Conservation (phyloP, 2,329 filamentous ascomycete species). For the Alternaria sp. region DNA sequence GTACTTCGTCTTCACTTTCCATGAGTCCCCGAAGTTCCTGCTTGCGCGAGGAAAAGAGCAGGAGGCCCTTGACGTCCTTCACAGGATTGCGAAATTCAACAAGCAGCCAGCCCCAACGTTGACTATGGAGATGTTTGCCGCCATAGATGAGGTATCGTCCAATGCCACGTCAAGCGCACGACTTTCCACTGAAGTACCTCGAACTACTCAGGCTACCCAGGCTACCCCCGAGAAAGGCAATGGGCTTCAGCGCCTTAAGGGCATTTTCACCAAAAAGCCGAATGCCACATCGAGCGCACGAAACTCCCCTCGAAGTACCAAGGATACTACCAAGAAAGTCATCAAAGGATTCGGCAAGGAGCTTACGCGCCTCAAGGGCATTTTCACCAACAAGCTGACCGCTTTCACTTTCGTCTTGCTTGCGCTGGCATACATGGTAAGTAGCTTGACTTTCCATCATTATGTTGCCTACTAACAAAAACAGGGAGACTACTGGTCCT, state of each 20-base stretch:
- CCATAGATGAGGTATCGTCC: constrained; percentile 27
- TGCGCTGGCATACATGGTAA: constrained; percentile 35
- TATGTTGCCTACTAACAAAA: background rate
- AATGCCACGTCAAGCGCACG: background rate
- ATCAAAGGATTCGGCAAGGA: constrained; percentile 29
- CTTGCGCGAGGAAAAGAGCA: constrained; percentile 33
- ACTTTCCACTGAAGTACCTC: background rate
- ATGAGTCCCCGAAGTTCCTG: constrained; percentile 39
- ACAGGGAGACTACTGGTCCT: constrained; percentile 42
- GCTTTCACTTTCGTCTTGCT: constrained; percentile 35
- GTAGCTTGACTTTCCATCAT: background rate
- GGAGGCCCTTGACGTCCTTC: constrained; percentile 35
- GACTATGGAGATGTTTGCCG: constrained; percentile 34
- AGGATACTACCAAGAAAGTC: constrained; percentile 30
- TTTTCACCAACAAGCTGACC: constrained; percentile 35
- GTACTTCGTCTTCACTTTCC: constrained; percentile 37
- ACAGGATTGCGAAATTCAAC: constrained; percentile 39
- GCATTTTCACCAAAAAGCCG: constrained; percentile 34
- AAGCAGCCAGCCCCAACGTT: constrained; percentile 28
- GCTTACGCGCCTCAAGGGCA: constrained; percentile 31
- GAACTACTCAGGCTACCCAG: background rate
- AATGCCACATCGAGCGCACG: constrained; percentile 9
- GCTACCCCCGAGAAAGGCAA: constrained; percentile 29
- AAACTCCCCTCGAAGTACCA: constrained; percentile 7
- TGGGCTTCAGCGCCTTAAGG: constrained; percentile 35